Evolutionary conservation across 305 asterid species (phyloP).

Genomic region (Rubia tinctorum): DNA sequence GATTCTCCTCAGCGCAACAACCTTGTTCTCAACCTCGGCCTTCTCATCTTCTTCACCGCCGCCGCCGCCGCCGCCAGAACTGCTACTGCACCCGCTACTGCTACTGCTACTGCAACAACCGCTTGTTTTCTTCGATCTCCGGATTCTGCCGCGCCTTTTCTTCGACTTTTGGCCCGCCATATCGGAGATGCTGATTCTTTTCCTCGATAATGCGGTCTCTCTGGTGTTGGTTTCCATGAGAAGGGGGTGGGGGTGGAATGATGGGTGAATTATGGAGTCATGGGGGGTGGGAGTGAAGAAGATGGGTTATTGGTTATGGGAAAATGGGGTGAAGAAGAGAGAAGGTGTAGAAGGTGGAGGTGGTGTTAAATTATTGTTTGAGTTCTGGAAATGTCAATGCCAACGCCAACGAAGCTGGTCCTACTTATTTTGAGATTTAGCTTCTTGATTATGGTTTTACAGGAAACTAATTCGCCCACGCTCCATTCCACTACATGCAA

Average conservation of each 20-base stretch:
- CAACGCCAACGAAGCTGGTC: slow-evolving; percentile 50
- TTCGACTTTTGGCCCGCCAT: neutral
- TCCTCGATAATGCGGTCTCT: slow-evolving; percentile 30
- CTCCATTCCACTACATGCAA: neutral
- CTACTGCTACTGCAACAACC: neutral
- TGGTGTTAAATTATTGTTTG: slow-evolving; percentile 43
- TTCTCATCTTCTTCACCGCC: slow-evolving; percentile 21
- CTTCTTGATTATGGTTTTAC: slow-evolving; percentile 33
- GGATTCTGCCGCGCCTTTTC: slow-evolving; percentile 21
- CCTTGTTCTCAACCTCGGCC: slow-evolving; percentile 46
- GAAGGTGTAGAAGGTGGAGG: slow-evolving; percentile 11
- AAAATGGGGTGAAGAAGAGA: neutral
- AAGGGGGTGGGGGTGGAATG: neutral
- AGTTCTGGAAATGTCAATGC: slow-evolving; percentile 46
- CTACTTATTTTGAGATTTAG: slow-evolving; percentile 37
- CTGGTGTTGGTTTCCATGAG: slow-evolving; percentile 28
- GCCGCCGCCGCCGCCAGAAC: neutral
- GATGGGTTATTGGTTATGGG: slow-evolving; percentile 2
- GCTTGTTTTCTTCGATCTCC: slow-evolving; percentile 18
- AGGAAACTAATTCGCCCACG: slow-evolving; percentile 21
- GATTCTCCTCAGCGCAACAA: slow-evolving; percentile 45
- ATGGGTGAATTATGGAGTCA: neutral
- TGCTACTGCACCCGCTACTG: neutral
- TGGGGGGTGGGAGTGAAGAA: neutral
- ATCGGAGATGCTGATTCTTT: slow-evolving; percentile 7